These are phyloP conservation scores for Hippophae gyantsensis DNA, from an alignment of 306 rosid species.

Conservation along the genomic window DNA sequence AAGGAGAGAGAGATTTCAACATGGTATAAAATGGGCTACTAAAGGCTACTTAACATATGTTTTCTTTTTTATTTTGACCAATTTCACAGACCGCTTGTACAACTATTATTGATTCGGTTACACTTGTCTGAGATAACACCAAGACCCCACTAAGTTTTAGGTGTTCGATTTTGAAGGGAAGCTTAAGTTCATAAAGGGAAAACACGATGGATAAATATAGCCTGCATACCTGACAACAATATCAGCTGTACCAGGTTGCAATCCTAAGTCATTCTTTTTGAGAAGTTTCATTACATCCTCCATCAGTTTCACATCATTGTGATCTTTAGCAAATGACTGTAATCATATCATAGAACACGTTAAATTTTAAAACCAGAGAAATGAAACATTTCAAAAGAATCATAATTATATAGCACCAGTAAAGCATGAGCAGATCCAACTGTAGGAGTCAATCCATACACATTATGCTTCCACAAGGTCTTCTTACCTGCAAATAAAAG, in stretches of 20 bases:
- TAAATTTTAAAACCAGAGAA: constrained; percentile 13
- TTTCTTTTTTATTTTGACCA: not conserved
- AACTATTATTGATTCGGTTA: not conserved
- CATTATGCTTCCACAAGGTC: constrained; percentile 81
- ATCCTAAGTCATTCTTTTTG: constrained; percentile 57
- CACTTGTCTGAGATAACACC: not conserved
- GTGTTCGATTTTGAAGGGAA: not conserved
- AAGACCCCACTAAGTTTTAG: not conserved
- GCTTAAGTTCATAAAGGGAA: not conserved
- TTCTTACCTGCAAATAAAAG: constrained; percentile 55
- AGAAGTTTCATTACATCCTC: constrained; percentile 67
- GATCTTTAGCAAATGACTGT: constrained; percentile 60
- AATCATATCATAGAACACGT: constrained; percentile 16
- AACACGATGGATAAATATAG: not conserved
- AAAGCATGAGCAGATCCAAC: constrained; percentile 69
- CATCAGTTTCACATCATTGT: constrained; percentile 57
- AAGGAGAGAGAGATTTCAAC: not conserved
- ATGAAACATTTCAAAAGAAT: constrained; percentile 10
- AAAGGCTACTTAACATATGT: not conserved
- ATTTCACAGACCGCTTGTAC: not conserved
- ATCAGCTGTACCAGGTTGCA: constrained; percentile 97
- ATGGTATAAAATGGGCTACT: not conserved
- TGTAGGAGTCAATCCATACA: constrained; percentile 66
- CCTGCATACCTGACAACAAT: constrained; percentile 66
- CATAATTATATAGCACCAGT: constrained; percentile 47